phyloP scores from a whole-genome alignment of 2,329 filamentous ascomycete genomes.

The Epichloe brachyelytri region DNA sequence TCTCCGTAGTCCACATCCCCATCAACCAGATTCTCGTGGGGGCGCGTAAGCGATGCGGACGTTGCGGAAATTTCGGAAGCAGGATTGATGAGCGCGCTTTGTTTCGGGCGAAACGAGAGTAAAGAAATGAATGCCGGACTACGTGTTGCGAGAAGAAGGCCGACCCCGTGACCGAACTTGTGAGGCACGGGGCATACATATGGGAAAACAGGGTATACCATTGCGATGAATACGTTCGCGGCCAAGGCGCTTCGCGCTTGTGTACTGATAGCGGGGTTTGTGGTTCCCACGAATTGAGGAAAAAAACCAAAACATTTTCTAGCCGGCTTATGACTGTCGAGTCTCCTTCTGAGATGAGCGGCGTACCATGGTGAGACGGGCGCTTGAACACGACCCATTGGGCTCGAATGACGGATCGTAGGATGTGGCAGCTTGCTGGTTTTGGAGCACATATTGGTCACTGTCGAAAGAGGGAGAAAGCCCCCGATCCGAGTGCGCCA shows the following conservation, averaged over 20 bases:
- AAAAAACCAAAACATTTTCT: neutral
- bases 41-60: slow-evolving; percentile 36
- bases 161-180: no score
- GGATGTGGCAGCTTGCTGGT: no score
- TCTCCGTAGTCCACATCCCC: slow-evolving; percentile 48
- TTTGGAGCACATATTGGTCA: no score
- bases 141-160: neutral
- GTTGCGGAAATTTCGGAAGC: neutral
- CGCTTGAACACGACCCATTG: neutral
- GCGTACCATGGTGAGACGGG: neutral
- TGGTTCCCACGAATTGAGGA: neutral
- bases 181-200: neutral
- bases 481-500: no score
- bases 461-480: no score
- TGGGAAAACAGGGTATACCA: neutral
- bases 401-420: no score
- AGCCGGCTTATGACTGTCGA: neutral
- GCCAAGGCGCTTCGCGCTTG: neutral
- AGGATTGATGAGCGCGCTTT: neutral
- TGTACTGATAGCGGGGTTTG: neutral
- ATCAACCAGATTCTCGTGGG: slow-evolving; percentile 59
- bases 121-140: neutral
- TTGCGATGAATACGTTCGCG: neutral
- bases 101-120: neutral
- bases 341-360: neutral